Conservation (phyloP, 257 asterid species). For the Salvia hispanica region DNA sequence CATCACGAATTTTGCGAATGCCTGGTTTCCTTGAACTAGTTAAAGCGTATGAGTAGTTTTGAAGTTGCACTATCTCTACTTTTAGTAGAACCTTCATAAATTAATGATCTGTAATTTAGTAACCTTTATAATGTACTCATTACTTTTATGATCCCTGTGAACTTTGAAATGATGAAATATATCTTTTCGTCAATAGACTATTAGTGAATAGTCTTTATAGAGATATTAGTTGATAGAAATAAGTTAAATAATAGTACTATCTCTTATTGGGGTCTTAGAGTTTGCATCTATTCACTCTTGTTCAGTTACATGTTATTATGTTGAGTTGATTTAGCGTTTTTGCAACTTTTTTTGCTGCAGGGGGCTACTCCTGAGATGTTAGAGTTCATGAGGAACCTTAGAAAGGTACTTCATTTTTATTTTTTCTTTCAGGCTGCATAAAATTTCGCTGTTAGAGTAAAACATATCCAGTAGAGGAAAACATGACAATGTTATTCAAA, state of each 20-base stretch:
- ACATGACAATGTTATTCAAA: not conserved
- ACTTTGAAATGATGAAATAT: not conserved
- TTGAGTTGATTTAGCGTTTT: constrained; percentile 20
- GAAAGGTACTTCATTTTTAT: constrained; percentile 54
- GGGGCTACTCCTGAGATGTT: constrained; percentile 70
- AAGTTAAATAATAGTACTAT: too few species aligned
- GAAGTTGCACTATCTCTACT: too few species aligned
- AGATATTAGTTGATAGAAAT: too few species aligned
- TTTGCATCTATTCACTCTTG: constrained; percentile 4
- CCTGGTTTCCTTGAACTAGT: too few species aligned
- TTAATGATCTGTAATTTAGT: not conserved
- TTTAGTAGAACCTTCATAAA: not conserved
- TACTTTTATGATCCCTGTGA: not conserved
- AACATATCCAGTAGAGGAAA: not conserved
- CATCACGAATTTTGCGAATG: too few species aligned
- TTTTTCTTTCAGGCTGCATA: not conserved
- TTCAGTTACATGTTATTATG: constrained; percentile 2
- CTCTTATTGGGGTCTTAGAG: not conserved
- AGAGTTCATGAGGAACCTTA: constrained; percentile 71
- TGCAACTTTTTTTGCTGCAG: constrained; percentile 39
- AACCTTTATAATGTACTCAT: too few species aligned
- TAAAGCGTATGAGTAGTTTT: too few species aligned
- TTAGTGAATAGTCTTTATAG: too few species aligned
- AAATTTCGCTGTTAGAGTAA: not conserved
- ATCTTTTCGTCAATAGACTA: too few species aligned